Evolutionary conservation across 306 rosid species (phyloP).

Genomic region (Geum urbanum): DNA sequence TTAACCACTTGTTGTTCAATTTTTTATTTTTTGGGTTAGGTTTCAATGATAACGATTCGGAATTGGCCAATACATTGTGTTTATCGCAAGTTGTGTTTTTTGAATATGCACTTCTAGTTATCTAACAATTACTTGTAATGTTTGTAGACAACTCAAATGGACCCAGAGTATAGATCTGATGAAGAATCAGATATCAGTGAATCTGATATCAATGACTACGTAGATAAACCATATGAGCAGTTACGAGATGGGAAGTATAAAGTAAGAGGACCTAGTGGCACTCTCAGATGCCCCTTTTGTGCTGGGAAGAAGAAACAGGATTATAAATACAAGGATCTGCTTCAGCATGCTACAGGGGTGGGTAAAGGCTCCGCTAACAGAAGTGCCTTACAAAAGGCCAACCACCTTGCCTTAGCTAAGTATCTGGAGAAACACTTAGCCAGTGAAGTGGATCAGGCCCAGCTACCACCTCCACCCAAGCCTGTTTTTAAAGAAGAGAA

Average conservation of each 20-base stretch:
- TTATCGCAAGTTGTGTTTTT: background rate
- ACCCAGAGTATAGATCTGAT: conserved; percentile 60
- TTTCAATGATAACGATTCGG: background rate
- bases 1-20: no score
- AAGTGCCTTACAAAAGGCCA: conserved; percentile 70
- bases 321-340: conserved; percentile 74
- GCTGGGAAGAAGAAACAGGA: conserved; percentile 95
- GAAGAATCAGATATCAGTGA: conserved; percentile 92
- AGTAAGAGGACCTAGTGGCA: conserved; percentile 63
- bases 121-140: background rate
- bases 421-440: conserved; percentile 64
- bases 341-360: conserved; percentile 91
- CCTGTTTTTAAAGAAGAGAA: conserved; percentile 36
- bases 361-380: conserved; percentile 91
- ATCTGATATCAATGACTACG: conserved; percentile 71
- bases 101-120: background rate
- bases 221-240: conserved; percentile 70
- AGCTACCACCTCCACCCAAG: conserved; percentile 32
- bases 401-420: conserved; percentile 85
- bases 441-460: conserved; percentile 48
- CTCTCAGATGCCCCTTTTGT: conserved; percentile 88
- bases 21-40: background rate
- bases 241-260: conserved; percentile 51
- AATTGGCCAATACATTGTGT: background rate
- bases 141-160: conserved; percentile 30